Evolutionary conservation across 345 rosid species (phyloP).

Genomic region (Eucalyptus regnans): DNA sequence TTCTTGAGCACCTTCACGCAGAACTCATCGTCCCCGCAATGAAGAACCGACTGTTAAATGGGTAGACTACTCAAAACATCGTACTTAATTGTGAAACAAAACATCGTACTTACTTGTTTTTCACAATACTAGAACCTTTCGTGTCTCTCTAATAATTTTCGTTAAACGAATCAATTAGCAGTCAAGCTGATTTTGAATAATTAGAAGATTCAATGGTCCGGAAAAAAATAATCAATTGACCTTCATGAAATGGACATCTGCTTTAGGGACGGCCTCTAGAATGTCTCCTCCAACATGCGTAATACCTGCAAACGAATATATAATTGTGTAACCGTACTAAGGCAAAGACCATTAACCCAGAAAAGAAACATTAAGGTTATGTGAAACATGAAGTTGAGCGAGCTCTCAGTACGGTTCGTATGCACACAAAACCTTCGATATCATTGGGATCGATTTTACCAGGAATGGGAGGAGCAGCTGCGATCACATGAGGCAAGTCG

Average conservation of each 20-base stretch:
- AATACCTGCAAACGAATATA: background rate
- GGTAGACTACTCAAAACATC: background rate
- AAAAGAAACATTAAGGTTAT: background rate
- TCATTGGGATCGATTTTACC: background rate
- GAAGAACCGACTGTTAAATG: background rate
- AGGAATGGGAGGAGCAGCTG: constrained; percentile 10
- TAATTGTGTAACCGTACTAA: background rate
- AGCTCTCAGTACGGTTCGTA: background rate
- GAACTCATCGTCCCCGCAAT: background rate
- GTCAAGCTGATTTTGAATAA: background rate
- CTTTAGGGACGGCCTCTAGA: constrained; percentile 19
- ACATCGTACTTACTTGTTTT: background rate
- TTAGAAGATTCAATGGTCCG: background rate
- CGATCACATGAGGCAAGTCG: constrained; percentile 13
- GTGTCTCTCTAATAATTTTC: background rate
- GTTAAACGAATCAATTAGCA: background rate
- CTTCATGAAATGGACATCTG: constrained; percentile 29
- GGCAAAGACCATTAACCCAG: background rate
- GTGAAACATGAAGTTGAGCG: background rate
- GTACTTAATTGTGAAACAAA: background rate
- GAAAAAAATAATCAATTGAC: background rate
- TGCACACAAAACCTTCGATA: background rate
- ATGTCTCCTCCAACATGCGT: constrained; percentile 27
- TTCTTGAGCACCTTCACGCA: background rate
- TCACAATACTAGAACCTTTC: background rate